These are phyloP conservation scores for Aphanoascus verrucosus DNA, from an alignment of 2,329 filamentous ascomycete species.

Conservation along the genomic window DNA sequence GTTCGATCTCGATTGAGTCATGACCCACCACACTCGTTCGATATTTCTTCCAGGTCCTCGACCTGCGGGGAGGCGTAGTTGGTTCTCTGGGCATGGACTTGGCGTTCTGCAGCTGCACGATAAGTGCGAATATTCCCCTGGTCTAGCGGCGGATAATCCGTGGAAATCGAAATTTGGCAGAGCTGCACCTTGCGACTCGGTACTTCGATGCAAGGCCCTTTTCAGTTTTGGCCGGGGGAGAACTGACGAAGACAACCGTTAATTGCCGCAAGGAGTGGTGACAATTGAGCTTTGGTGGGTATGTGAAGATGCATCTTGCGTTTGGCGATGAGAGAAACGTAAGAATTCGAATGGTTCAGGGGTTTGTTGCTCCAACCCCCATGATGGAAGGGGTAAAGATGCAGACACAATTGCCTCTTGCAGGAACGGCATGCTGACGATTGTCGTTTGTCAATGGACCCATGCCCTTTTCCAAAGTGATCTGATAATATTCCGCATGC, in stretches of 20 bases:
- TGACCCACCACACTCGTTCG: neutral
- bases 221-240: neutral
- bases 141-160: neutral
- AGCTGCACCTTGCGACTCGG: neutral
- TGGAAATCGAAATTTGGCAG: constrained; percentile 1
- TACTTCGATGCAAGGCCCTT: neutral
- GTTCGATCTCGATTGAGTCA: neutral
- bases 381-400: no score
- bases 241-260: constrained; percentile 1
- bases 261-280: neutral
- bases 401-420: no score
- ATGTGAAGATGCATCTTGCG: neutral
- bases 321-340: no score
- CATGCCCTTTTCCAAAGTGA: no score
- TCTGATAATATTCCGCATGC: no score
- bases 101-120: constrained; percentile 2
- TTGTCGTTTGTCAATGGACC: no score
- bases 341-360: no score
- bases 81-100: neutral
- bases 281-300: neutral
- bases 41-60: neutral
- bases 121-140: neutral
- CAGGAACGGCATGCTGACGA: no score
- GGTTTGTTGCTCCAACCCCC: no score
- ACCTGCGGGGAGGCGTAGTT: neutral